Base-by-base conservation (phyloP, 2,329 filamentous ascomycete genomes). In the Ampelomyces quisqualis region DNA sequence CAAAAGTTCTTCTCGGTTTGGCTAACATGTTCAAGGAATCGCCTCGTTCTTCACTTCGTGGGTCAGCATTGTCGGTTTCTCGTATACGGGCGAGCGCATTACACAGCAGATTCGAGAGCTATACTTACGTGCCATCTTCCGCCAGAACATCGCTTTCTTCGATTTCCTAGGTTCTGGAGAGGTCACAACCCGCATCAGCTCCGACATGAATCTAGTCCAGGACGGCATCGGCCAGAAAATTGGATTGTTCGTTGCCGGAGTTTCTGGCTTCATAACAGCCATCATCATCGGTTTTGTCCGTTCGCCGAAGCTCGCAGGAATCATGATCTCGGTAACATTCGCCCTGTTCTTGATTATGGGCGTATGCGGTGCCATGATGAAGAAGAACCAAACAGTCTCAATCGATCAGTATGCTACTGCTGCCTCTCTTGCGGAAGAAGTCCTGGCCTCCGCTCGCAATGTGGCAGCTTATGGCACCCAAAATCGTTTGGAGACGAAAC, bases 101-200 rank as follows among this genome's bases (percentile, higher is more conserved):
- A 67, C 71, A 1, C 68, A 69, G 33, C 72, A 70, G 38, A 70
- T 76, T 34, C 57, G 66, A 21, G 61, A 71, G 19, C 66, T 68
- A 8, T 97, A 97, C 58, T 79, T 98, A 5, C 79, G 84, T 55
- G 68, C 68, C 21, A 70, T 70, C 24, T 66, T 71, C 38, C 55
- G 66, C 8, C 68, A 71, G 35, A 71, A 71, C 39, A 68, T 71
- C 27, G 68, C 64, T 7, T 71, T 68, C 46, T 71, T 71, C 40
- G 93, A 98, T 69, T 94, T 94, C 63, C 78, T 96, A 8, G 93
- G 93, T 36, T 88, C 91, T 18, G 93, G 93, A 49, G 93, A 97
- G 72, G 87, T 97, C 47, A 96, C 91, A 0, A 97, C 91, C 1
- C 84, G 90, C 49, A 97, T 98, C 61, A 97, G 91, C 0, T 85